Conservation (phyloP, 2,329 filamentous ascomycete genomes). For the Diplodia sapinea region DNA sequence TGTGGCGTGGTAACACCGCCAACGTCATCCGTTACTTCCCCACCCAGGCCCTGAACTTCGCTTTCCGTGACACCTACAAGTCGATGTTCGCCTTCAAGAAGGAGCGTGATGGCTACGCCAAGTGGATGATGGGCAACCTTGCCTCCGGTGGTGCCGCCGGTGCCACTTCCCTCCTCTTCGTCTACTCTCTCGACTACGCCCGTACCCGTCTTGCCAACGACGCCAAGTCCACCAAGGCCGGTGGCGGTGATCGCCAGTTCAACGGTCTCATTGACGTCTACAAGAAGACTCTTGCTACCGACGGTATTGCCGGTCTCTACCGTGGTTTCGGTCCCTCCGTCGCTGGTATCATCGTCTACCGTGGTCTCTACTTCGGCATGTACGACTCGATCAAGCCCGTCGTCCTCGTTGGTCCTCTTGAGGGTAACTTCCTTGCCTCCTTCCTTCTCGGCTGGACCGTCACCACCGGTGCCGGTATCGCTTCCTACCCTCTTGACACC, state of each 20-base stretch:
- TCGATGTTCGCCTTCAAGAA: conserved; percentile 99
- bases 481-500: conserved; percentile 99
- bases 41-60: conserved; percentile 99
- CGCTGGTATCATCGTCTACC: conserved; percentile 99
- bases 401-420: conserved; percentile 85
- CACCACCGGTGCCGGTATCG: conserved; percentile 99
- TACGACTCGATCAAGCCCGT: conserved; percentile 99
- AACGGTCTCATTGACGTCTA: conserved; percentile 99
- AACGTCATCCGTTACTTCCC: conserved; percentile 99
- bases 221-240: conserved; percentile 91
- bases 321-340: conserved; percentile 99
- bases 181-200: conserved; percentile 99
- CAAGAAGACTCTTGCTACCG: conserved; percentile 98
- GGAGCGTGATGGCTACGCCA: conserved; percentile 95
- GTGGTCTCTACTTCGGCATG: conserved; percentile 99
- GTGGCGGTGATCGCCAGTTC: conserved; percentile 98
- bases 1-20: conserved; percentile 99
- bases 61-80: conserved; percentile 99
- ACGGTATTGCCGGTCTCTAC: conserved; percentile 99
- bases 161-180: conserved; percentile 99
- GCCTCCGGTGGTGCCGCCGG: conserved; percentile 98
- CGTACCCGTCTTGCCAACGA: conserved; percentile 99
- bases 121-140: conserved; percentile 99
- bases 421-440: conserved; percentile 99
- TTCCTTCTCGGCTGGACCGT: conserved; percentile 98